These are phyloP conservation scores for Rhazya stricta DNA, from an alignment of 257 asterid genomes.

Conservation along the genomic window DNA sequence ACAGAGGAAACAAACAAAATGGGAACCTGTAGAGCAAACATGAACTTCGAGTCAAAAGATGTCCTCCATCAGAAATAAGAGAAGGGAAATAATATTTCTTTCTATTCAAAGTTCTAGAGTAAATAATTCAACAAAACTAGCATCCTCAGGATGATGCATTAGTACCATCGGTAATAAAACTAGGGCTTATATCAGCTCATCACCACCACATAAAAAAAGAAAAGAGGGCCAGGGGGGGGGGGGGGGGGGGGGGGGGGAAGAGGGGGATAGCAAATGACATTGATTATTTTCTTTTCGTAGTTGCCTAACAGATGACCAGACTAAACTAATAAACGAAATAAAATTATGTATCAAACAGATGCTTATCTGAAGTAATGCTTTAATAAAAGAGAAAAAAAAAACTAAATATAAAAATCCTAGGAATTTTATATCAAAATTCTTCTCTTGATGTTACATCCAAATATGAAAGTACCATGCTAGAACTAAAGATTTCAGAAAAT, in stretches of 20 bases:
- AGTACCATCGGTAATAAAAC: too few species aligned
- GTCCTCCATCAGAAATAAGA: not conserved
- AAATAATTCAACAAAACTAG: not conserved
- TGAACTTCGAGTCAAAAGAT: not conserved
- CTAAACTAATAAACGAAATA: not conserved
- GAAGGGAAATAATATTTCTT: not conserved
- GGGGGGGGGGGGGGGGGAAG: too few species aligned
- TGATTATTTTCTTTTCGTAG: not conserved
- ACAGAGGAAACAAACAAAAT: slow-evolving; percentile 68
- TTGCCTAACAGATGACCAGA: not conserved
- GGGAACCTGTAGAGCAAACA: slow-evolving; percentile 54
- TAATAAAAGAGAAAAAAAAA: not conserved
- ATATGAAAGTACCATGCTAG: not conserved
- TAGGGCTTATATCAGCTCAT: too few species aligned
- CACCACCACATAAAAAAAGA: too few species aligned
- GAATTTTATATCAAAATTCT: not conserved
- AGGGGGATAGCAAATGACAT: too few species aligned
- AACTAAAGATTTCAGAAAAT: not conserved
- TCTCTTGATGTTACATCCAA: not conserved
- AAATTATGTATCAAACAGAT: not conserved
- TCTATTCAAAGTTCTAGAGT: not conserved
- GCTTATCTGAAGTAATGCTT: not conserved
- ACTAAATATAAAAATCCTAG: not conserved
- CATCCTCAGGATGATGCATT: not conserved
- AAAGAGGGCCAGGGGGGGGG: too few species aligned